Conservation (phyloP, 1,284 basidiomycete species). For the Grifola frondosa region DNA sequence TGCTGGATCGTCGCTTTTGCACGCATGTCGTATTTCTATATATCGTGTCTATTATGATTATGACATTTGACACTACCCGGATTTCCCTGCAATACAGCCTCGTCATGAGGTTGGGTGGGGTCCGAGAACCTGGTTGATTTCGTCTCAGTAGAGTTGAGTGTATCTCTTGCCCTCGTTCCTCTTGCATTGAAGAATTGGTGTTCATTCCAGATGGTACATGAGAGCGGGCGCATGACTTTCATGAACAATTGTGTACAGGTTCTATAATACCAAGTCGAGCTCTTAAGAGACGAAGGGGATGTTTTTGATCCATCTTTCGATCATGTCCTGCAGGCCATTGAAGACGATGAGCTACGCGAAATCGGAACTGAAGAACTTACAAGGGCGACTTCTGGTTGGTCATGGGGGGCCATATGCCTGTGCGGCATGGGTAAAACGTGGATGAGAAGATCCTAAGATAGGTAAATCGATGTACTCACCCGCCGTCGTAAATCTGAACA, state of each 20-base stretch:
- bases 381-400: constrained; percentile 77
- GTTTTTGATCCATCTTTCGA: constrained; percentile 53
- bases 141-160: constrained; percentile 60
- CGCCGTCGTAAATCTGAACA: constrained; percentile 52
- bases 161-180: constrained; percentile 26
- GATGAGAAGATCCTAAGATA: constrained; percentile 3
- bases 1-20: no score
- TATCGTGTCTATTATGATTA: constrained; percentile 45
- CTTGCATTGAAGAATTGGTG: no score
- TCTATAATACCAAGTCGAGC: no score
- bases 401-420: constrained; percentile 84
- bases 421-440: constrained; percentile 12
- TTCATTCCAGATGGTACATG: no score
- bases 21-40: constrained; percentile 23
- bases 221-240: no score
- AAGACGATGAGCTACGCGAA: neutral
- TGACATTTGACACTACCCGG: constrained; percentile 25
- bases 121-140: constrained; percentile 36
- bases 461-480: constrained; percentile 32
- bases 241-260: no score
- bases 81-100: constrained; percentile 20
- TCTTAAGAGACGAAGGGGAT: constrained; percentile 36
- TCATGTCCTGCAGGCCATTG: constrained; percentile 38
- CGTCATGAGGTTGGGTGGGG: constrained; percentile 36
- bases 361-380: constrained; percentile 24